phyloP scores from a whole-genome alignment of 768 basidiomycete genomes.

The Goffeauzyma gilvescens region DNA sequence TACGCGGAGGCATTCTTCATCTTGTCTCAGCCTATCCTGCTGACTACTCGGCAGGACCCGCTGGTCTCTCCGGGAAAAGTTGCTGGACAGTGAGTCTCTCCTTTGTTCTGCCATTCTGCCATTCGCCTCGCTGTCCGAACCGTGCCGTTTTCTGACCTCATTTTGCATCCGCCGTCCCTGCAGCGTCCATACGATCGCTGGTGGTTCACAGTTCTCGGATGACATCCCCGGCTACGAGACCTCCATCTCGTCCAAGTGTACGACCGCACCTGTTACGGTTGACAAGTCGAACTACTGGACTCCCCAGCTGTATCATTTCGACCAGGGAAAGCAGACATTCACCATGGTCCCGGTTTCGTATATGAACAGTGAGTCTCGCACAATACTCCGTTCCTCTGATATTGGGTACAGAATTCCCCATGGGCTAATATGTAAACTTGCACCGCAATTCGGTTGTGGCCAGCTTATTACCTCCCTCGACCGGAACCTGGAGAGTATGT shows the following conservation, averaged over 20 bases:
- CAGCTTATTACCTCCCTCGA: slow-evolving; percentile 21
- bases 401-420: too few species aligned
- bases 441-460: background rate
- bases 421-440: too few species aligned
- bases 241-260: slow-evolving; percentile 16
- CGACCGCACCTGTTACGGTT: slow-evolving; percentile 14
- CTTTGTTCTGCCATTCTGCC: too few species aligned
- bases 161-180: background rate
- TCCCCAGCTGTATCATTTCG: slow-evolving; percentile 8
- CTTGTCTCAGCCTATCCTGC: slow-evolving; percentile 22
- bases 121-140: too few species aligned
- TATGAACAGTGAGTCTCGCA: slow-evolving; percentile 33
- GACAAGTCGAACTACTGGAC: slow-evolving; percentile 24
- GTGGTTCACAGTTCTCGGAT: slow-evolving; percentile 32
- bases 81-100: slow-evolving; percentile 11
- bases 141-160: background rate
- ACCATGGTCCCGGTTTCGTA: slow-evolving; percentile 6
- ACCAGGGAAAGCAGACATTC: slow-evolving; percentile 9
- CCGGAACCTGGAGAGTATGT: slow-evolving; percentile 15
- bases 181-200: slow-evolving; percentile 29
- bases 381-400: too few species aligned
- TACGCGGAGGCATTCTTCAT: slow-evolving; percentile 26
- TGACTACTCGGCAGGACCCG: slow-evolving; percentile 28
- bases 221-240: slow-evolving; percentile 16
- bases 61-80: slow-evolving; percentile 25